Base-by-base conservation (phyloP, 106 monocot genomes). In the Xerophyta viscosa region DNA sequence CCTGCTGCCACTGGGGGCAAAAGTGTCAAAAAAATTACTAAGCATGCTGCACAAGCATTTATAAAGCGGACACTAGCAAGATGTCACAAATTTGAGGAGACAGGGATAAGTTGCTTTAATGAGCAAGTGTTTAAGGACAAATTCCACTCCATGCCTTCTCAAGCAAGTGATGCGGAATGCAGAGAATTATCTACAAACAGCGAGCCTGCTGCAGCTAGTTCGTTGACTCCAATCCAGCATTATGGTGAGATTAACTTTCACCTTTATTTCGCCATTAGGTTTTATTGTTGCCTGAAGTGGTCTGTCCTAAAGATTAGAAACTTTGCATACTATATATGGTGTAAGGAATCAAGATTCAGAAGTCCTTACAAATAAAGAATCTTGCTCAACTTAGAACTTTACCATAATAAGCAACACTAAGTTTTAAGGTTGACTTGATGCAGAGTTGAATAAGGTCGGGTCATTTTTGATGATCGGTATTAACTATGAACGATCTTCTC, bases 61-160 rank as follows among this genome's bases (percentile, higher is more conserved):
- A 52, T 78, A 27, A 74, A 56, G 37, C 47, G 70, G 31, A 70
- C 71, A 56, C 67, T 84, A 48, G 71, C 57, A 56, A 48, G 83
- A 52, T 70, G 52, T 27, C 46, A 46, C 17, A 67, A 75, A 29
- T 84, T 67, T 57, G 67, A 84, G 60, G 52, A 71, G 24, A 68
- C 69, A 24, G 64, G 67, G 11, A 66, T 29, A 12, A 78, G 78
- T 45, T 71, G 74, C 36, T 84, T 78, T 59, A 47, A 60, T 31
- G 71, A 67, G 24, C 63, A 66, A 49, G 19, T 46, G 44, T 84
- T 78, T 31, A 78, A 43, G 69, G 78, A 78, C 26, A 70, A 75
- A 24, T 74, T 83, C 29, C 24, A 22, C 27, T 50, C 50, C 44
- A 49, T 57, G 48, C 37, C 63, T 43, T 74, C 70, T 59, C 63